phyloP scores from a whole-genome alignment of 1,139 yeast genomes.

The Lodderomyces jiufengensis region DNA sequence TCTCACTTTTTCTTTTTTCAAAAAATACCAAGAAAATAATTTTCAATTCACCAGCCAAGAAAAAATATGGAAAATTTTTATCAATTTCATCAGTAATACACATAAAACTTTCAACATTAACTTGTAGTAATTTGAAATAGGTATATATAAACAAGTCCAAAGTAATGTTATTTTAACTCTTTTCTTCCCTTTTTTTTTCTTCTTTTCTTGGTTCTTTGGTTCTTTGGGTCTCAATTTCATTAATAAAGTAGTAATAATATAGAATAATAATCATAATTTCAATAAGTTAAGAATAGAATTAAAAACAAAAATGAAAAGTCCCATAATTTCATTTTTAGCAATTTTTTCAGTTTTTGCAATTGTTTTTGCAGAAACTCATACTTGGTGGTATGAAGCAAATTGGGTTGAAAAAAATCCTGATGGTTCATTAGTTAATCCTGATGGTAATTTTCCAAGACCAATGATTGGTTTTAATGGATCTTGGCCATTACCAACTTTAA shows the following conservation, averaged over 20 bases:
- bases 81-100: slow-evolving; percentile 5
- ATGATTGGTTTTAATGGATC: slow-evolving; percentile 66
- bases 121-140: too few relatives aligned
- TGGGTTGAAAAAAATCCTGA: slow-evolving; percentile 67
- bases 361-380: slow-evolving; percentile 44
- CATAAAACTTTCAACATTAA: too few relatives aligned
- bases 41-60: slow-evolving; percentile 4
- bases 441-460: slow-evolving; percentile 46
- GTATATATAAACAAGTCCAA: too few relatives aligned
- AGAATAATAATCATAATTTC: not conserved
- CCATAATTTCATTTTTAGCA: slow-evolving; percentile 5
- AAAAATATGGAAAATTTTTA: slow-evolving; percentile 2
- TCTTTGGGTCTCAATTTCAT: slow-evolving; percentile 9
- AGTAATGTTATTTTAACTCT: not conserved
- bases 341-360: slow-evolving; percentile 5
- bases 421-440: slow-evolving; percentile 50
- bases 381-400: slow-evolving; percentile 49
- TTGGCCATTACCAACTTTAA: slow-evolving; percentile 73
- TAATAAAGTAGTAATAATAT: not conserved
- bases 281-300: not conserved
- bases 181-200: not conserved
- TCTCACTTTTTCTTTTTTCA: not conserved
- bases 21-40: not conserved
- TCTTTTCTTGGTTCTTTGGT: slow-evolving; percentile 6
- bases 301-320: slow-evolving; percentile 6